Evolutionary conservation across 2,329 filamentous ascomycete species (phyloP), one percentile per base, ranked within the genome.

Genomic region (Lecanicillium sp.): DNA sequence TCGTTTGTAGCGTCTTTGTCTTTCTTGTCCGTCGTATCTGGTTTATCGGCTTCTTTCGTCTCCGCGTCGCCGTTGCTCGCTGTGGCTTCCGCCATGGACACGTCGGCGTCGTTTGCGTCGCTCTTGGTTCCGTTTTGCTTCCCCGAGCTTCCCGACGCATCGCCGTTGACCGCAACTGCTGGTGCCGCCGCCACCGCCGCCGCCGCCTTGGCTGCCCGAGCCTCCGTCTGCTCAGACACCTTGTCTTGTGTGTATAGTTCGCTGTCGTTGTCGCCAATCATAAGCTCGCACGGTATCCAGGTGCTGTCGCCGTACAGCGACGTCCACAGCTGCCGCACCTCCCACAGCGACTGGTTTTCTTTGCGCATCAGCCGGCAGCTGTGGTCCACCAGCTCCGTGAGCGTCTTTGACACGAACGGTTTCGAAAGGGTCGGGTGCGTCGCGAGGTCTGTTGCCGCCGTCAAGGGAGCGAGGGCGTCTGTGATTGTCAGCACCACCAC

Each of bases 381-480:
- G 65, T 90, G 83, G 37, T 74, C 73, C 15, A 84, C 79, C 48
- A 94, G 76, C 54, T 87, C 79, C 42, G 79, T 83, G 15, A 93
- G 74, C 10, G 84, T 86, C 55, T 79, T 83, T 42, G 85, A 87
- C 12, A 76, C 83, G 62, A 89, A 93, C 0, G 87, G 82, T 55
- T 81, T 75, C 51, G 85, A 87, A 33, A 90, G 71, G 20, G 84
- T 84, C 44, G 86, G 84, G 61, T 93, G 87, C 48, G 75, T 76
- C 12, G 86, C 78, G 14, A 94, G 73, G 51, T 90, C 86, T 63
- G 84, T 84, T 42, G 86, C 80, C 27, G 85, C 74, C 15, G 84
- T 88, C 47, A 93, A 71, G 11, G 88, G 88, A 17, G 83, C 84
- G 48, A 93, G 79, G 14, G 91, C 73, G 48, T 81, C 86, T 89